Base-by-base conservation (phyloP, 1,284 basidiomycete species). In the Austropuccinia psidii region DNA sequence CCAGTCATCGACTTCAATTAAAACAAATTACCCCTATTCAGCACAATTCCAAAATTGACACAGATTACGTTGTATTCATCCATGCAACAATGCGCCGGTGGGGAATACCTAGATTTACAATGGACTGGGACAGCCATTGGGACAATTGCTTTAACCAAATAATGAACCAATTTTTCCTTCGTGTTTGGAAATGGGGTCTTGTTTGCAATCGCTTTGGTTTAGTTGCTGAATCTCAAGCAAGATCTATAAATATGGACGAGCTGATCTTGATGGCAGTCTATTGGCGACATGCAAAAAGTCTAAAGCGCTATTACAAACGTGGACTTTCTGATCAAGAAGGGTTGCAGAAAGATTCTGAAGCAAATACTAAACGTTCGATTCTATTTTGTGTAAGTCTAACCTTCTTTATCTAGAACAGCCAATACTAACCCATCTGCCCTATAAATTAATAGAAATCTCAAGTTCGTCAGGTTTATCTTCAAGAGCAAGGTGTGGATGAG, bases 401-500 rank as follows among this genome's bases (percentile, higher is more conserved):
- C 33, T 27, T 21, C n/a, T 41, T 54, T 41, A 19, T 45, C 27
- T 27, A 27, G 19, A 8, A 11, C 21, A 2, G 27, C 60, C 13
- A 24, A 45, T 27, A 21, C 9, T 41, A 15, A n/a, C n/a, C n/a
- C n/a, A n/a, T n/a, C n/a, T n/a, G n/a, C n/a, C n/a, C n/a, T n/a
- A n/a, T n/a, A n/a, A n/a, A n/a, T 43, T n/a, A n/a, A n/a, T 29
- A 70, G 67, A 70, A 70, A 70, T 70, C 67, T 31, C 29, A 45
- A 19, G 66, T 39, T n/a, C 50, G 54, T 13, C 66, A 69, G 41
- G 31, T 69, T 13, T 69, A 69, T 41, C 66, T 69, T 45, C 66
- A 69, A 69, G 24, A 69, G 29, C 54, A 69, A 37, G 66, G 66
- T 31, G 27, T 69, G n/a, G 35, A 69, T 55, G 0, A n/a, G 15